Evolutionary conservation across 192 early-diverging fungal genomes (phyloP), one percentile per base, ranked within the genome.

Genomic region (Phlyctochytrium arcticum): DNA sequence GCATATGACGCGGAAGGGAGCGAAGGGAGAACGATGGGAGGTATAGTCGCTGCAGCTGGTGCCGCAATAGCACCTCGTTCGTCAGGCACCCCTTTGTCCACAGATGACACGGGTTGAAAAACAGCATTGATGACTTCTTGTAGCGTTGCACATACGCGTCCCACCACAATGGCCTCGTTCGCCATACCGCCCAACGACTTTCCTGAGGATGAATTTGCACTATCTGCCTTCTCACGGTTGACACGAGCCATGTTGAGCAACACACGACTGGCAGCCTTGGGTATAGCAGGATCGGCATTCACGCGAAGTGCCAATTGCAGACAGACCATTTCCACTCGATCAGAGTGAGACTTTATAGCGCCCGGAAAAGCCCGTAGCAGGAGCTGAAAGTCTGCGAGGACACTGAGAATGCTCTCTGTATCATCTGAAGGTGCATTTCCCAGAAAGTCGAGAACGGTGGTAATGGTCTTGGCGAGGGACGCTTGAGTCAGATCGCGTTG

Each of bases 401-500:
- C 21, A 19, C 21, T 44, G 39, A 19, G 39, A 12, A n/a, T 12
- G 2, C 12, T 44, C 21, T 44, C 12, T 19, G 39, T 2, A 19
- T 44, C 39, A 44, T 44, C n/a, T 19, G 21, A 44, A 44, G 39
- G 21, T 44, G 21, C 15, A 44, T 19, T 19, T 44, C 7, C 57
- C 1, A 61, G 10, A 26, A 35, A 31, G 12, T 63, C 61, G 24
- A 46, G 53, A 35, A 63, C 30, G 10, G 2, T 33, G 10, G 30
- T 35, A 30, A 63, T 48, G 12, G 26, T 10, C 30, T 63, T 63
- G 4, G 61, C 61, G n/a, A 63, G 61, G 24, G 49, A 63, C 61
- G 53, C 34, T 32, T 63, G 61, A 36, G 49, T 63, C 29, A 63
- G 30, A 54, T 63, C 61, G 19, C 61, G 21, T n/a, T 63, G 61